phyloP scores from a whole-genome alignment of 495 filamentous ascomycete species.

The Sordaria brevicollis region DNA sequence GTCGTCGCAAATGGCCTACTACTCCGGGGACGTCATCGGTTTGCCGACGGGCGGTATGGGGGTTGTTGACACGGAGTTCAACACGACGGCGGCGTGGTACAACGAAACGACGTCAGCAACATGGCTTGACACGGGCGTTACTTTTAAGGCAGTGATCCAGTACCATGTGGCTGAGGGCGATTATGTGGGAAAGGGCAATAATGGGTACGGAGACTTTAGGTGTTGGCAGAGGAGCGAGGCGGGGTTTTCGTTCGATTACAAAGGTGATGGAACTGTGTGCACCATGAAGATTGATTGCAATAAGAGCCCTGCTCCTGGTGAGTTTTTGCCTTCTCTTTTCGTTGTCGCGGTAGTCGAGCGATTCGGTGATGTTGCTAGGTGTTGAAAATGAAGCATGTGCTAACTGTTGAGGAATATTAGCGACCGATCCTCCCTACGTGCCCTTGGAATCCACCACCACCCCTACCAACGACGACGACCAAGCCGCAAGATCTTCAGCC shows the following conservation, averaged over 20 bases:
- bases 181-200: slow-evolving; percentile 26
- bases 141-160: slow-evolving; percentile 22
- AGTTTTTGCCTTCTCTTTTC: background rate
- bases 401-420: background rate
- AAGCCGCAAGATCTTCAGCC: background rate
- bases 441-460: background rate
- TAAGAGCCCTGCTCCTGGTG: slow-evolving; percentile 16
- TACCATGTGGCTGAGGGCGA: slow-evolving; percentile 19
- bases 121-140: background rate
- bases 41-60: background rate
- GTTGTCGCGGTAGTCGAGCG: too few species aligned
- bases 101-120: background rate
- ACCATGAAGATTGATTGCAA: slow-evolving; percentile 27
- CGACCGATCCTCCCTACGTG: background rate
- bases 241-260: slow-evolving; percentile 15
- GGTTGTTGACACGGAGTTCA: background rate
- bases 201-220: slow-evolving; percentile 25
- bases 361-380: background rate
- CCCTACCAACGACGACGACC: background rate
- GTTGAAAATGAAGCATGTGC: background rate
- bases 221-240: slow-evolving; percentile 24
- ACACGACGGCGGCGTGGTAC: background rate
- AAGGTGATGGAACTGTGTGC: slow-evolving; percentile 17
- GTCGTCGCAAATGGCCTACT: background rate
- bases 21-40: background rate